A percentile compares a stretch with the other conserved stretches of the same genome.
These are phyloP conservation scores for Leccinum incarnatum DNA, from an alignment of 768 basidiomycete genomes.

Conservation along the genomic window DNA sequence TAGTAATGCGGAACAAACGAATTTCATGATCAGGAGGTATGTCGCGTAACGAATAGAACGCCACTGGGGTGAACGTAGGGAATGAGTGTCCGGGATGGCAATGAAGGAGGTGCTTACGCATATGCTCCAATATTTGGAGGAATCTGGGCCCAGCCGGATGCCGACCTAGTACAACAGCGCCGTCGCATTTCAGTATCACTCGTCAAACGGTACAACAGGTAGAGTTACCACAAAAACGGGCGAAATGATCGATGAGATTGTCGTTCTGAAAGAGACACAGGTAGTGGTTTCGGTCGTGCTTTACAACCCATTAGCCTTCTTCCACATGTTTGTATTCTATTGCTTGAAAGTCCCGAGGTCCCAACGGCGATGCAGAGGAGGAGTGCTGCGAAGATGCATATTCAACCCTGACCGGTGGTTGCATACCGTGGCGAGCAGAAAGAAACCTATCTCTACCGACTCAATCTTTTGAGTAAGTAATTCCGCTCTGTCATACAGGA, in stretches of 20 bases:
- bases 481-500: too few relatives aligned
- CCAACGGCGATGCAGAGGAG: too few relatives aligned
- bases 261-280: not conserved
- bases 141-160: constrained; percentile 93
- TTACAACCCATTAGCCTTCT: not conserved
- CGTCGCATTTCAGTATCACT: not conserved
- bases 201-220: not conserved
- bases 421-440: too few relatives aligned
- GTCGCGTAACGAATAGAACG: constrained; percentile 92
- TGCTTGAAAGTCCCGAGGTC: not conserved
- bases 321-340: not conserved
- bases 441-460: too few relatives aligned
- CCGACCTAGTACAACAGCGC: constrained; percentile 54
- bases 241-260: not conserved
- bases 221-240: not conserved
- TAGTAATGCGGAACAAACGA: constrained; percentile 12
- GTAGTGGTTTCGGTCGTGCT: not conserved
- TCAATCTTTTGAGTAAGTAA: too few relatives aligned
- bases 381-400: too few relatives aligned
- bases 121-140: constrained; percentile 95
- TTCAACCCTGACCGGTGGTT: too few relatives aligned
- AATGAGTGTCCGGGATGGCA: constrained; percentile 87
- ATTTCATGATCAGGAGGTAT: constrained; percentile 81
- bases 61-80: constrained; percentile 85
- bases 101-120: constrained; percentile 85